Evolutionary conservation across 2,329 filamentous ascomycete species (phyloP).

Genomic region (Colletotrichum noveboracense): DNA sequence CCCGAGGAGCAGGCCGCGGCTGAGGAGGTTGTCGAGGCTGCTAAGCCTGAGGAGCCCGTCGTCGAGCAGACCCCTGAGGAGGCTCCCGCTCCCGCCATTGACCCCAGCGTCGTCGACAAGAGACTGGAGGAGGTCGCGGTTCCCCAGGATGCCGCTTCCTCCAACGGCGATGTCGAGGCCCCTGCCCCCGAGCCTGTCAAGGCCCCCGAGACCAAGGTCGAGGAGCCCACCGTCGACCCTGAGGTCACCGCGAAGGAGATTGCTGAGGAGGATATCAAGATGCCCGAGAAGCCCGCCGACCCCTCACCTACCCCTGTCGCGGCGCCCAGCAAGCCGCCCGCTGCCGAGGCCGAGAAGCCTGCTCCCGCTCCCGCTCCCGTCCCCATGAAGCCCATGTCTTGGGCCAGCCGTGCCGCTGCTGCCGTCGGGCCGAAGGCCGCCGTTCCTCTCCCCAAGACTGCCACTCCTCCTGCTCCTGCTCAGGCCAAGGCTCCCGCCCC

Average conservation of each 20-base stretch:
- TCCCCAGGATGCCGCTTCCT: conserved; percentile 38
- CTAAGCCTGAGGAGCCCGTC: conserved; percentile 31
- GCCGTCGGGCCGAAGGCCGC: conserved; percentile 57
- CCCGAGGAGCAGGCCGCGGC: conserved; percentile 36
- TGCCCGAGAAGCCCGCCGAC: conserved; percentile 71
- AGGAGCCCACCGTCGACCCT: conserved; percentile 42
- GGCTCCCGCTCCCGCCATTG: conserved; percentile 32
- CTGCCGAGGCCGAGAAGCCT: conserved; percentile 45
- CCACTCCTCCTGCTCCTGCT: conserved; percentile 54
- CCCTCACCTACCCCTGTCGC: conserved; percentile 58
- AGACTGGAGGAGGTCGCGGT: conserved; percentile 71
- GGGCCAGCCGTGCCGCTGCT: conserved; percentile 73
- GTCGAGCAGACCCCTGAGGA: conserved; percentile 30
- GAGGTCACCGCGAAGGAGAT: conserved; percentile 58
- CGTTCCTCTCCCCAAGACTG: conserved; percentile 63
- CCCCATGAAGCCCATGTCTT: conserved; percentile 70
- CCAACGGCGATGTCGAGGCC: conserved; percentile 35
- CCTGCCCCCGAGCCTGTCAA: conserved; percentile 42
- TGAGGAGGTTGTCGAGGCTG: conserved; percentile 52
- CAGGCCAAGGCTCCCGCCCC: conserved; percentile 60
- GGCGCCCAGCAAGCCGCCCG: conserved; percentile 44
- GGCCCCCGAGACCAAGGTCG: conserved; percentile 24
- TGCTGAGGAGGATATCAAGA: conserved; percentile 60
- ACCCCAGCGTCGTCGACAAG: conserved; percentile 68
- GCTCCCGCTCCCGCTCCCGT: conserved; percentile 57